Base-by-base conservation (phyloP, 2,329 filamentous ascomycete genomes). In the Alternaria infectoria region DNA sequence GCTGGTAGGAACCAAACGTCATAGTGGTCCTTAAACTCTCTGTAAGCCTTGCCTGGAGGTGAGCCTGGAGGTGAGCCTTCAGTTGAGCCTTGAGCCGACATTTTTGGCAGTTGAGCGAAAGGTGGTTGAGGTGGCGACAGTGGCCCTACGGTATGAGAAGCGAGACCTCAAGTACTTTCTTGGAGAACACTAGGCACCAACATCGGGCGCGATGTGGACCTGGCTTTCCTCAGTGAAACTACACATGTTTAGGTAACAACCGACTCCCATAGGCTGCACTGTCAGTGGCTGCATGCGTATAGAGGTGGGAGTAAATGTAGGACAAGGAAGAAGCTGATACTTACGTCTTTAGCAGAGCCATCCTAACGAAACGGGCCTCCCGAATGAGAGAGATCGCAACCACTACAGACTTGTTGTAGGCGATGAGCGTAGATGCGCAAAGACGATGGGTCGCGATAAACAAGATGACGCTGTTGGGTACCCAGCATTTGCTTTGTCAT, bases 131-230 rank as follows among this genome's bases (percentile, higher is more conserved):
- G n/a, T n/a, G 36, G n/a, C n/a, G 36, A 40, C 36, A 40, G 36
- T 0, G 6, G 36, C 11, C 36, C 15, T 1, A 17, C 36, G 2
- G 2, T 15, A 1, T 17, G 6, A 1, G n/a, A 1, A 17, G 9
- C 15, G 1, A 1, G 0, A 5, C 1, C 8, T 17, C 36, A 17
- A 0, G 36, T 40, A 40, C 36, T 11, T 0, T 9, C 15, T 0
- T 1, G n/a, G 36, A 40, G 36, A 40, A 40, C 36, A 40, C 36
- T 40, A 40, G 36, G 36, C 36, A 40, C 2, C 5, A 40, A 6
- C 1, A 17, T 3, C 0, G n/a, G 36, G 36, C 1, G 36, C 36
- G 1, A 17, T 0, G 0, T 5, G 0, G 8, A 40, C n/a, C 36
- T 40, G n/a, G 5, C 15, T 3, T 4, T 40, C 4, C 4, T 40